Percentiles rank a stretch among this genome's conserved stretches.
phyloP scores from a whole-genome alignment of 768 basidiomycete species.

The Arthromyces matolae region DNA sequence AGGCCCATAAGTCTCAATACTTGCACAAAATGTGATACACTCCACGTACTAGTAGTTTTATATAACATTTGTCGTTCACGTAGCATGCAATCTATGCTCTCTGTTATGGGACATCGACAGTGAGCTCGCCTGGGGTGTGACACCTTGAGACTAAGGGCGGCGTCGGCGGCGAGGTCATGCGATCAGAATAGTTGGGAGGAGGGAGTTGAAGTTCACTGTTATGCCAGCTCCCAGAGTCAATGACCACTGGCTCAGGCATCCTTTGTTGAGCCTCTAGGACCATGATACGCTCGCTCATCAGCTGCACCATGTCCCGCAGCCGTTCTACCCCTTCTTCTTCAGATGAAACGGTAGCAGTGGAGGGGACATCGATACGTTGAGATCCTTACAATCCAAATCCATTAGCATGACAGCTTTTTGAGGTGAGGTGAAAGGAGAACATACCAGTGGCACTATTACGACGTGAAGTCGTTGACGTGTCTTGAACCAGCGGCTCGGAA shows the following conservation, averaged over 20 bases:
- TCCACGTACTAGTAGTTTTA: no score
- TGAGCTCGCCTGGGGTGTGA: no score
- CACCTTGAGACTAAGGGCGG: not conserved
- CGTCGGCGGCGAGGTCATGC: not conserved
- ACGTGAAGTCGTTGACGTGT: not conserved
- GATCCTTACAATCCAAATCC: not conserved
- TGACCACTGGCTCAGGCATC: not conserved
- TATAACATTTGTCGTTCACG: no score
- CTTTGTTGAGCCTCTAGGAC: conserved; percentile 1
- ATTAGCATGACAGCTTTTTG: not conserved
- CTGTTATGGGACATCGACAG: no score
- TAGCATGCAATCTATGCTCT: no score
- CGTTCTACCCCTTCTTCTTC: not conserved
- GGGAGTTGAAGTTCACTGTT: not conserved
- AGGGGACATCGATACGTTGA: not conserved
- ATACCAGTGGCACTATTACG: not conserved
- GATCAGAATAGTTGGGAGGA: not conserved
- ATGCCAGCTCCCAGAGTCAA: not conserved
- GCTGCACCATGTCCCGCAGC: not conserved
- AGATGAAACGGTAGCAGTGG: not conserved
- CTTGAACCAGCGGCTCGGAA: not conserved
- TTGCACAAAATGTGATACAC: no score
- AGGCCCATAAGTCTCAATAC: no score
- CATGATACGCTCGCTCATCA: not conserved
- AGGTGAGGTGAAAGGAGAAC: not conserved